Conservation (phyloP, 2,329 filamentous ascomycete genomes). For the Scleromitrula shiraiana region DNA sequence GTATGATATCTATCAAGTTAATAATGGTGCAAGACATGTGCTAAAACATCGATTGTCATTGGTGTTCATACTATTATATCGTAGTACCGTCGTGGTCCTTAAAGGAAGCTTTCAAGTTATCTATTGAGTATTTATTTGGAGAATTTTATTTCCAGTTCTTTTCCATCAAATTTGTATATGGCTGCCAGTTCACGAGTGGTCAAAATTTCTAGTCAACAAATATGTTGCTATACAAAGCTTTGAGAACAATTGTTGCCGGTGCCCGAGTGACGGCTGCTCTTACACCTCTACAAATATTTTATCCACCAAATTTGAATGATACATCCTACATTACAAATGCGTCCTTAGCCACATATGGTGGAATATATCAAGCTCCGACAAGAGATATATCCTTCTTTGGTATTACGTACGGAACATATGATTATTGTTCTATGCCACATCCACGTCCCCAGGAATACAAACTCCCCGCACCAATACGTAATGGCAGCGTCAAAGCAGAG, state of each 20-base stretch:
- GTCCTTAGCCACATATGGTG: slow-evolving; percentile 32
- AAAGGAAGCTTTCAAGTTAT: too few relatives aligned
- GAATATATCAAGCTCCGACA: slow-evolving; percentile 29
- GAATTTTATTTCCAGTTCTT: too few relatives aligned
- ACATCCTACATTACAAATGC: slow-evolving; percentile 31
- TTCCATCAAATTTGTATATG: too few relatives aligned
- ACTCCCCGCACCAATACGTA: slow-evolving; percentile 25
- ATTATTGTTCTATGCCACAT: slow-evolving; percentile 35
- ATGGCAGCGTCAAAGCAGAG: slow-evolving; percentile 24
- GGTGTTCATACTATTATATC: too few relatives aligned
- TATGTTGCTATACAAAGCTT: neutral
- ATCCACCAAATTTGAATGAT: slow-evolving; percentile 31
- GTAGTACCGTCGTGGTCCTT: too few relatives aligned
- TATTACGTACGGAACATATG: slow-evolving; percentile 29
- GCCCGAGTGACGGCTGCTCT: neutral
- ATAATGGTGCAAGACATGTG: neutral
- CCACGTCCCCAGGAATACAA: slow-evolving; percentile 29
- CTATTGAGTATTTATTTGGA: neutral
- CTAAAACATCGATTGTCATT: neutral
- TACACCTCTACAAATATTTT: slow-evolving; percentile 25
- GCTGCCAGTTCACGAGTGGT: too few relatives aligned
- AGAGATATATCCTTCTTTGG: slow-evolving; percentile 12
- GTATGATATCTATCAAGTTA: neutral
- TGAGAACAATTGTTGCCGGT: neutral
- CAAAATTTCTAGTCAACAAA: too few relatives aligned